phyloP scores from a whole-genome alignment of 805 yeast species.

The Cyberlindnera euphorbiiphila region DNA sequence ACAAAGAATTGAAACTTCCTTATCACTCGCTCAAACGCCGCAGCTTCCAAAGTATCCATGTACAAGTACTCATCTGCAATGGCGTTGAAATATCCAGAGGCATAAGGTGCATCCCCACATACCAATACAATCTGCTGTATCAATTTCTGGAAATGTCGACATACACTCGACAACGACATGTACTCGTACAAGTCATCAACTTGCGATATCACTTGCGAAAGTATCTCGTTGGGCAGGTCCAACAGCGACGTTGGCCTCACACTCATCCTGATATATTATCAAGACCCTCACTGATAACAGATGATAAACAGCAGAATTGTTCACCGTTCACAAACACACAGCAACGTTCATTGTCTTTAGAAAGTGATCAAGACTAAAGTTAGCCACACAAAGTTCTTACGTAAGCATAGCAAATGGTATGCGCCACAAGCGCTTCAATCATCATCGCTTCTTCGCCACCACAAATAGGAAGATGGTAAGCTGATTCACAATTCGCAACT shows the following conservation, averaged over 20 bases:
- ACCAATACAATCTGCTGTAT: conserved; percentile 18
- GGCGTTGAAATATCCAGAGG: conserved; percentile 12
- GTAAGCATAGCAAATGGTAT: no score
- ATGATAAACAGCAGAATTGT: no score
- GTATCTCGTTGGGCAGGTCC: conserved; percentile 22
- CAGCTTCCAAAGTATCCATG: conserved; percentile 2
- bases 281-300: no score
- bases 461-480: no score
- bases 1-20: conserved; percentile 13
- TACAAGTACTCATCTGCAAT: conserved; percentile 9
- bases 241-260: conserved; percentile 3
- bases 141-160: conserved; percentile 16
- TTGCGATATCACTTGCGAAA: conserved; percentile 13
- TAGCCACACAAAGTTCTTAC: no score
- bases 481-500: no score
- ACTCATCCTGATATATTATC: neutral
- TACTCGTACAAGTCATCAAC: conserved; percentile 21
- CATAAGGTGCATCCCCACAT: conserved; percentile 16
- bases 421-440: no score
- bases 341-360: no score
- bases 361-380: no score
- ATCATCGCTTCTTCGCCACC: no score
- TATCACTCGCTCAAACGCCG: conserved; percentile 2
- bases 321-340: no score
- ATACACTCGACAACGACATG: conserved; percentile 13